Conservation (phyloP, 257 asterid genomes). For the Przewalskia tangutica region DNA sequence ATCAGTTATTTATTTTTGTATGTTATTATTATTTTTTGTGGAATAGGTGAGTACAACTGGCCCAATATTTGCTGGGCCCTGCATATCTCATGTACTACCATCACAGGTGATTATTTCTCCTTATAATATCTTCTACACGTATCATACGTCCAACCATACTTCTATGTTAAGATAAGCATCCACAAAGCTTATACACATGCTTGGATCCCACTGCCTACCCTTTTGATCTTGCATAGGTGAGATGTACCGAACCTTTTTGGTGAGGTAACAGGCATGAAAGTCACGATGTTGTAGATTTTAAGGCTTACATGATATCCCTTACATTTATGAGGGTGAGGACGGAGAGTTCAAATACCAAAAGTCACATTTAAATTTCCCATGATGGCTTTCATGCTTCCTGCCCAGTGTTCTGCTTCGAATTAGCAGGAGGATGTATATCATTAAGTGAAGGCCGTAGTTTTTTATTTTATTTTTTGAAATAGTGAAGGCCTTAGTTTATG, state of each 20-base stretch:
- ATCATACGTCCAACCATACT: background rate
- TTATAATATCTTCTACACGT: background rate
- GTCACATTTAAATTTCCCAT: background rate
- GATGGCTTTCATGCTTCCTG: background rate
- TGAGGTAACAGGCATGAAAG: background rate
- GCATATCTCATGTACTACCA: slow-evolving; percentile 52
- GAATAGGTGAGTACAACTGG: slow-evolving; percentile 69
- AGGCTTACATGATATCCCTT: background rate
- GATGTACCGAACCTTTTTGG: background rate
- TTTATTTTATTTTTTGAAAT: too few species aligned
- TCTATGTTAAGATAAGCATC: background rate
- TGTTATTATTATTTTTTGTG: background rate
- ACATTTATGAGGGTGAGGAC: background rate
- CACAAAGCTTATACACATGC: background rate
- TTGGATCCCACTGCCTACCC: background rate
- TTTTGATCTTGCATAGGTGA: background rate
- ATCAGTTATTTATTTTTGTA: background rate
- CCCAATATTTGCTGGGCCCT: slow-evolving; percentile 87
- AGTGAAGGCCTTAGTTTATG: background rate
- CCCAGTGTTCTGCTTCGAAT: background rate
- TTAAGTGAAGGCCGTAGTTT: background rate
- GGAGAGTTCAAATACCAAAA: background rate
- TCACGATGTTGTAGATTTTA: background rate
- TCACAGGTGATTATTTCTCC: slow-evolving; percentile 47
- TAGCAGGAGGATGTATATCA: background rate